Evolutionary conservation across 495 filamentous ascomycete species (phyloP), one percentile per base, ranked within the genome.

Genomic region (Neurospora sp.): DNA sequence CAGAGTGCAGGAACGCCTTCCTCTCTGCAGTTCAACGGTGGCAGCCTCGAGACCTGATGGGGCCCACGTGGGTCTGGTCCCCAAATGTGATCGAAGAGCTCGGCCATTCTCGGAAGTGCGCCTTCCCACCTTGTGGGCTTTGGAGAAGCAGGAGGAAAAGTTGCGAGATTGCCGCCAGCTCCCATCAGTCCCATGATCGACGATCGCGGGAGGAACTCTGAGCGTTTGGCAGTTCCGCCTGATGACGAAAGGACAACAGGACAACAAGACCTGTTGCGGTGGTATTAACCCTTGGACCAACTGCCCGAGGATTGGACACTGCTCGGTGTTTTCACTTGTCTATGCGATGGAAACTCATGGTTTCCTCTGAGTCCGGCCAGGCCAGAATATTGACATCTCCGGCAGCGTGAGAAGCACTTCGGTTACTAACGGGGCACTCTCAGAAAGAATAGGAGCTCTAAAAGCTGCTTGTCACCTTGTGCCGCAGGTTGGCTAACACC

Each of bases 91-190:
- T 20, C 6, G 7, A 46, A 18, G 18, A 46, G 2, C 44, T 48
- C n/a, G n/a, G 11, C 0, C 9, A 20, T 22, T 0, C n/a, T 46
- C 2, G 1, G 10, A 48, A 3, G n/a, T 3, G n/a, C 3, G n/a
- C 44, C 48, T 61, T 61, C 48, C 48, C 20, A 20, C n/a, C 48
- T 3, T 31, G 20, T 27, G 31, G 31, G 31, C 31, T 35, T 35
- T 35, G 31, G 31, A 35, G 31, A 35, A 35, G 31, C 31, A 35
- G 31, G 46, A 53, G 20, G 2, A 22, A 12, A 53, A 6, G 0
- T 14, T 35, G 27, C 53, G 53, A 61, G 53, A 35, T 61, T 61
- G 53, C 22, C 5, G 22, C 12, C 22, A 61, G 5, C 12, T 9
- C 7, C 12, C 6, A 5, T 3, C 0, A 35, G 14, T 8, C 7